phyloP scores from a whole-genome alignment of 306 rosid species.

The Sechiopsis laciniata region DNA sequence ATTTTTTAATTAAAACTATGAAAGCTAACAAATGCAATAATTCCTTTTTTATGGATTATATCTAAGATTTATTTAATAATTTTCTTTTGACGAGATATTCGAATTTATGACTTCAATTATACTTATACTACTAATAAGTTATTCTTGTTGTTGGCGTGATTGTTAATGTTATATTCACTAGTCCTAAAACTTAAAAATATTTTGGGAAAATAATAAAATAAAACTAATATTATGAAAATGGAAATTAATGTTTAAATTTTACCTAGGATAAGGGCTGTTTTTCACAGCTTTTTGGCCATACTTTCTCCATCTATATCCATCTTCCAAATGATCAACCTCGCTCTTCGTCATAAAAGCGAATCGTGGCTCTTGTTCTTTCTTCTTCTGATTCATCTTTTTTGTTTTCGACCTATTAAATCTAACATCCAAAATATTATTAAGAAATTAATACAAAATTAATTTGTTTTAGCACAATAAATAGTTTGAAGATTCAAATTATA shows the following conservation, averaged over 20 bases:
- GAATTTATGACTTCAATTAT: no score
- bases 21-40: no score
- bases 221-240: neutral
- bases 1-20: no score
- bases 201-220: neutral
- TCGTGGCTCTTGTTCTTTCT: conserved; percentile 63
- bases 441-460: neutral
- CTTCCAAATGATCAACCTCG: conserved; percentile 97
- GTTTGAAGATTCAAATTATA: no score
- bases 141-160: no score
- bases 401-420: conserved; percentile 49
- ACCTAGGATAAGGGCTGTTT: conserved; percentile 95
- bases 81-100: no score
- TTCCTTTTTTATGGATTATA: no score
- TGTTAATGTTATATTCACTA: no score
- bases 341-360: conserved; percentile 96
- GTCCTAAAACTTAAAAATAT: no score
- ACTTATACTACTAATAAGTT: no score
- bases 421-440: neutral
- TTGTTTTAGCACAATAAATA: no score
- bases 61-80: no score
- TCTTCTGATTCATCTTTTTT: conserved; percentile 66
- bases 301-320: conserved; percentile 98
- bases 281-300: conserved; percentile 98
- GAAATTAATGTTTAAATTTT: neutral